phyloP scores from a whole-genome alignment of 179 eudicot species.

The Amaranthus tricolor region DNA sequence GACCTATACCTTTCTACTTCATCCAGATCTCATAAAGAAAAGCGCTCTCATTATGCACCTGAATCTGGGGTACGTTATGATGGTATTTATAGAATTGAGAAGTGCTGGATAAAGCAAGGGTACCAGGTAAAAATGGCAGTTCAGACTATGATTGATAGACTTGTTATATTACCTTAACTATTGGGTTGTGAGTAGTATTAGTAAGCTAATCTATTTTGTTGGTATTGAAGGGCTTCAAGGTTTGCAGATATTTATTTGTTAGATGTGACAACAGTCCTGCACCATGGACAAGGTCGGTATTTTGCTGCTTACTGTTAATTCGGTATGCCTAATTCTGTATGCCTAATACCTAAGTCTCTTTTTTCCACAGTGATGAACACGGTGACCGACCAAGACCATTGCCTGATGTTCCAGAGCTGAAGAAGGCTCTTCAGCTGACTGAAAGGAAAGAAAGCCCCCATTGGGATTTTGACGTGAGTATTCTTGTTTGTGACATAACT shows the following conservation, averaged over 20 bases:
- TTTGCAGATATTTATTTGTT: slow-evolving; percentile 81
- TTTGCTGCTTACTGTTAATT: not conserved
- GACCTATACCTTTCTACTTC: not conserved
- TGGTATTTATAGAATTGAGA: slow-evolving; percentile 87
- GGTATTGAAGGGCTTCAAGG: slow-evolving; percentile 46
- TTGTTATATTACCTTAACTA: too few species aligned
- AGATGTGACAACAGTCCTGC: slow-evolving; percentile 96
- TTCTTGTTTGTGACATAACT: too few species aligned
- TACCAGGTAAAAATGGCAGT: slow-evolving; percentile 31
- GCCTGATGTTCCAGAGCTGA: slow-evolving; percentile 67
- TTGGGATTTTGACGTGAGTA: slow-evolving; percentile 92
- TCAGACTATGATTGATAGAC: not conserved
- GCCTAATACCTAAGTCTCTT: not conserved
- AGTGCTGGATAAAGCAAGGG: slow-evolving; percentile 78
- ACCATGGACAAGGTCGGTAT: slow-evolving; percentile 84
- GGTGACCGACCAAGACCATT: slow-evolving; percentile 83
- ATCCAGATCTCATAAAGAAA: slow-evolving; percentile 71
- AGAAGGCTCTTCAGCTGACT: slow-evolving; percentile 52
- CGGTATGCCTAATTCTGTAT: not conserved
- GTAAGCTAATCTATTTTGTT: slow-evolving; percentile 9
- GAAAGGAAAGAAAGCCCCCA: slow-evolving; percentile 61
- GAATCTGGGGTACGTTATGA: slow-evolving; percentile 79
- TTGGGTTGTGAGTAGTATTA: not conserved
- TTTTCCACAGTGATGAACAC: slow-evolving; percentile 61
- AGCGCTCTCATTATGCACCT: slow-evolving; percentile 82